A percentile compares a stretch with the other conserved stretches of the same genome.
Conservation (phyloP, 2,329 filamentous ascomycete species). For the Hypomyces perniciosus region DNA sequence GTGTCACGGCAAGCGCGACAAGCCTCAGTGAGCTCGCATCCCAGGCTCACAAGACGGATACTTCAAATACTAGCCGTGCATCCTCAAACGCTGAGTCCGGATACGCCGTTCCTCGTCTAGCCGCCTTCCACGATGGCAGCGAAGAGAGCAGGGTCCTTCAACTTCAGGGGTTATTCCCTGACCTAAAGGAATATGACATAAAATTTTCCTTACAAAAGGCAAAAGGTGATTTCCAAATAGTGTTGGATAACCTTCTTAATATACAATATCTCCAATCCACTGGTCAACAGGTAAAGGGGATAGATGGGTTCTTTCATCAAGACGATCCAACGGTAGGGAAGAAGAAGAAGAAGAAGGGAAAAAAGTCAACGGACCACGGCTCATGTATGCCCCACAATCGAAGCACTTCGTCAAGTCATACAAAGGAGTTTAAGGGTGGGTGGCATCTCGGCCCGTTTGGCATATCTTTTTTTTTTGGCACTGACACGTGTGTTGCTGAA, state of each 20-base stretch:
- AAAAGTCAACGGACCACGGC: slow-evolving; percentile 17
- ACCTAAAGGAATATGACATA: slow-evolving; percentile 60
- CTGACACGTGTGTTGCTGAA: neutral
- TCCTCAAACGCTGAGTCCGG: slow-evolving; percentile 19
- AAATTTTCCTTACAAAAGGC: slow-evolving; percentile 61
- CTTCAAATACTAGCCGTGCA: slow-evolving; percentile 21
- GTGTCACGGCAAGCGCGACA: slow-evolving; percentile 19
- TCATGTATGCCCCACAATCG: slow-evolving; percentile 12
- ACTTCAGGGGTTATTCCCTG: slow-evolving; percentile 66
- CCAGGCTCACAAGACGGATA: slow-evolving; percentile 24
- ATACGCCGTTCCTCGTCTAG: slow-evolving; percentile 24
- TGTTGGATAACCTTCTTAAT: slow-evolving; percentile 77
- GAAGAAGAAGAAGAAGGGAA: slow-evolving; percentile 36
- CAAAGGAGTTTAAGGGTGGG: slow-evolving; percentile 21
- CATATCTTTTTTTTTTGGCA: neutral
- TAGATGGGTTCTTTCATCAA: slow-evolving; percentile 72
- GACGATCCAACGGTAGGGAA: slow-evolving; percentile 34
- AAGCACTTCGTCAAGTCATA: slow-evolving; percentile 12
- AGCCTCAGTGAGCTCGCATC: slow-evolving; percentile 22
- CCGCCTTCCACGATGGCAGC: slow-evolving; percentile 35
- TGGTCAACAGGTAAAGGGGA: slow-evolving; percentile 58
- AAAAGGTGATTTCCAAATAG: slow-evolving; percentile 58
- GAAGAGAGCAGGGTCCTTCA: slow-evolving; percentile 56
- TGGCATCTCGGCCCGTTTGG: neutral
- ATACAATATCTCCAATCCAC: slow-evolving; percentile 69